Evolutionary conservation across 495 filamentous ascomycete genomes (phyloP).

Genomic region (Xylaria castorea): DNA sequence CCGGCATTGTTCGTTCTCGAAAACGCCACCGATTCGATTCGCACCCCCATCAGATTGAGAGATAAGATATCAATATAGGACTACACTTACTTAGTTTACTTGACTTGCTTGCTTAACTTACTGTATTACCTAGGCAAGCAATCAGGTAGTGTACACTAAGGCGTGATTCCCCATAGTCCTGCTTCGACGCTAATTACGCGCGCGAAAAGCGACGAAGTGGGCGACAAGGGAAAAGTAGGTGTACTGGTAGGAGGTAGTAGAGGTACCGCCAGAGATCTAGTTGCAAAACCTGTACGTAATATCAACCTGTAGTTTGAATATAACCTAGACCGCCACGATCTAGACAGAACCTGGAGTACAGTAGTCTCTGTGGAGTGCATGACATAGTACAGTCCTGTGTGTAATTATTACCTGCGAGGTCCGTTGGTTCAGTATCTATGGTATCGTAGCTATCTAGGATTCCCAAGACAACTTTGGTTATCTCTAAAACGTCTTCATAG

Average conservation of each 20-base stretch:
- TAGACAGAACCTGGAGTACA: slow-evolving; percentile 23
- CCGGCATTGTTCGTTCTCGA: neutral
- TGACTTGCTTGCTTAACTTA: neutral
- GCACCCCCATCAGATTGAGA: neutral
- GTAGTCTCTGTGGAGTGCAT: slow-evolving; percentile 20
- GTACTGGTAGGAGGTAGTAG: neutral
- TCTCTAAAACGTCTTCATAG: neutral
- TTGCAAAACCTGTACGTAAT: slow-evolving; percentile 26
- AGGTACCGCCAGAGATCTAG: neutral
- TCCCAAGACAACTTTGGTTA: neutral
- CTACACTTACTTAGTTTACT: neutral
- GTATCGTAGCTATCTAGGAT: neutral
- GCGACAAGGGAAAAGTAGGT: slow-evolving; percentile 2
- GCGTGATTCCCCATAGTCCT: slow-evolving; percentile 11
- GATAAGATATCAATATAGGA: neutral
- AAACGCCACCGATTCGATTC: neutral
- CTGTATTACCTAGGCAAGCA: slow-evolving; percentile 1
- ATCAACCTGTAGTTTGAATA: slow-evolving; percentile 17
- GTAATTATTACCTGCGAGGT: slow-evolving; percentile 11
- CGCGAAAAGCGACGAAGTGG: neutral
- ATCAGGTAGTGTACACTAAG: slow-evolving; percentile 11
- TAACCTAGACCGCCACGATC: slow-evolving; percentile 15
- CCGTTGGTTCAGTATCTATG: neutral
- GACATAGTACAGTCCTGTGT: neutral
- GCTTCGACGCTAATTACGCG: slow-evolving; percentile 11